Conservation (phyloP, 768 basidiomycete species). For the Rhodotorula paludigena region DNA sequence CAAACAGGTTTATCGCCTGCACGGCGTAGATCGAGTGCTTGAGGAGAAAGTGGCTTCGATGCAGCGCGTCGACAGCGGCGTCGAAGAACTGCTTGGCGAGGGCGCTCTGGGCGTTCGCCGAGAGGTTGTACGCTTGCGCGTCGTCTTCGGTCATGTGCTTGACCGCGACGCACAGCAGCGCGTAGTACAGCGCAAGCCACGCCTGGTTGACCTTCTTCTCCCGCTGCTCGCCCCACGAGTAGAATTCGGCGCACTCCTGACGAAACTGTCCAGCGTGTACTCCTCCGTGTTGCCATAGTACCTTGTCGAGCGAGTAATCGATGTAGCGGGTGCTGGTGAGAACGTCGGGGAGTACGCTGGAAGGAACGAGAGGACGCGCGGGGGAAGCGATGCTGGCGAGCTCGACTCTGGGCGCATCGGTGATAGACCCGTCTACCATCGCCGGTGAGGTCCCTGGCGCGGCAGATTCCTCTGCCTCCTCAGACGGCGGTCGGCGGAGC, state of each 20-base stretch:
- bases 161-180: constrained; percentile 21
- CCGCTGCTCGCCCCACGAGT: constrained; percentile 15
- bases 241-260: constrained; percentile 28
- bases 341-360: constrained; percentile 9
- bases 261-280: constrained; percentile 20
- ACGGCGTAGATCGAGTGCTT: constrained; percentile 27
- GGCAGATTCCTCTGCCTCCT: constrained; percentile 1
- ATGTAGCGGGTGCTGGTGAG: constrained; percentile 3
- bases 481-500: constrained; percentile 8
- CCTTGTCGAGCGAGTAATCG: constrained; percentile 24
- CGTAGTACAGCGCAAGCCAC: constrained; percentile 33
- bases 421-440: too few relatives aligned
- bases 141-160: constrained; percentile 31
- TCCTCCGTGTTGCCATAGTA: constrained; percentile 30
- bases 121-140: background rate
- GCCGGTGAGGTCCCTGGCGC: background rate
- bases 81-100: constrained; percentile 30
- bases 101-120: background rate
- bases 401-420: too few relatives aligned
- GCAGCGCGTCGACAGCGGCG: constrained; percentile 23
- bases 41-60: constrained; percentile 27
- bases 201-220: constrained; percentile 22
- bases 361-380: background rate
- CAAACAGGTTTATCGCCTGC: constrained; percentile 25
- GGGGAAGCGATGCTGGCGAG: too few relatives aligned